Base-by-base conservation (phyloP, 208 protist genomes). In the Sergeia podlipaevii region DNA sequence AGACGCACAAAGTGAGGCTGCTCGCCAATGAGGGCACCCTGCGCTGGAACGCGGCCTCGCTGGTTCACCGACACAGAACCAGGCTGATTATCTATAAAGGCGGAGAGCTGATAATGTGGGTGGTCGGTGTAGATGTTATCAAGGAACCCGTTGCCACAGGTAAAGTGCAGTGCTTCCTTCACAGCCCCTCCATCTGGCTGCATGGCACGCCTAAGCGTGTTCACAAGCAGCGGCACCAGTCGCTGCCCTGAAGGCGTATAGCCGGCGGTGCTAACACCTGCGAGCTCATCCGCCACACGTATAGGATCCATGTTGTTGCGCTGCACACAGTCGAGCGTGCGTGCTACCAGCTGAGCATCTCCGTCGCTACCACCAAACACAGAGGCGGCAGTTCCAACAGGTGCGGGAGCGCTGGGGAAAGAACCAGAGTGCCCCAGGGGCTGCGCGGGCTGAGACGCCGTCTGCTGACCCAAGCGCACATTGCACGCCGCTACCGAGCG, bases 321-420 rank as follows among this genome's bases (percentile, higher is more conserved):
- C 64, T 89, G 70, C 30, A 89, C 68, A 20, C 65, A 70, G 41
- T 92, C 85, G n/a, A 89, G 44, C 13, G 89, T 39, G 11, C 78
- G 69, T 13, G 74, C 70, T 27, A 89, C 60, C 30, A 92, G 46
- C 21, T 74, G 36, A 27, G 60, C 64, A 55, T 91, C 77, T n/a
- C 54, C 57, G 28, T 69, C 66, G 21, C 21, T 69, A 13, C 28
- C 32, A 18, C 60, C 64, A 7, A 21, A 13, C 23, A 11, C 21
- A 21, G 51, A 37, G 1, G 20, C 30, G n/a, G 26, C 46, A n/a
- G 36, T 4, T n/a, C 32, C 5, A 3, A 23, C 17, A 20, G 61
- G 37, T 8, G 39, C 41, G 11, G 39, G 20, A 11, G 36, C 36
- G 21, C 41, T 43, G 6, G 53, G 52, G 7, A 52, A 54, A n/a